Conservation (phyloP, 1,284 basidiomycete species). For the Anthracocystis panici-leucophaei region DNA sequence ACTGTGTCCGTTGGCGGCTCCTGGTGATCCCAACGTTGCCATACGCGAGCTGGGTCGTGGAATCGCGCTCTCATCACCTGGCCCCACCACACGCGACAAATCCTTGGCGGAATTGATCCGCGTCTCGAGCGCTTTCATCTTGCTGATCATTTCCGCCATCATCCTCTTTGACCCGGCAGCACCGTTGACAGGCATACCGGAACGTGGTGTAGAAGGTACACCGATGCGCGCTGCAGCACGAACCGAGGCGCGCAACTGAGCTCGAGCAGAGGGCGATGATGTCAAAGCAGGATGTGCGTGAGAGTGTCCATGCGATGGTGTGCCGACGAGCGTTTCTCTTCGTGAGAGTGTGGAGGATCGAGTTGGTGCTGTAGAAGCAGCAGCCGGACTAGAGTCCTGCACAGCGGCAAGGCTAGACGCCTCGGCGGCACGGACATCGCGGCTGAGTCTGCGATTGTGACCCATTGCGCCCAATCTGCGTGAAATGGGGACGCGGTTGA, state of each 20-base stretch:
- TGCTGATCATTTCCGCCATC: conserved; percentile 59
- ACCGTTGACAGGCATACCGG: conserved; percentile 3
- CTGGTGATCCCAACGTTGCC: conserved; percentile 37
- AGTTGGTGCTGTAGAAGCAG: conserved; percentile 10
- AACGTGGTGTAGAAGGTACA: conserved; percentile 24
- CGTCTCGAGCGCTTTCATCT: conserved; percentile 64
- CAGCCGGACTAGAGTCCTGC: conserved; percentile 42
- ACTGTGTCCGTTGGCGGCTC: conserved; percentile 11
- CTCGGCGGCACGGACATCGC: conserved; percentile 43
- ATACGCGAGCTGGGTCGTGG: conserved; percentile 64
- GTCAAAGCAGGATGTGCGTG: conserved; percentile 14
- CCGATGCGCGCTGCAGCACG: conserved; percentile 28
- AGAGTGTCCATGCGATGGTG: conserved; percentile 18
- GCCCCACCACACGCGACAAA: conserved; percentile 30
- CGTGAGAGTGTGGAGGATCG: conserved; percentile 24
- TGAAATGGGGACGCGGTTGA: conserved; percentile 37
- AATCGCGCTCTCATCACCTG: conserved; percentile 56
- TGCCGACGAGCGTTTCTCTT: conserved; percentile 24
- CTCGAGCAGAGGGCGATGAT: conserved; percentile 41
- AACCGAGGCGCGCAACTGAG: conserved; percentile 35
- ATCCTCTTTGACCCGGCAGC: conserved; percentile 40
- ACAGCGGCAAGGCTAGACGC: conserved; percentile 30
- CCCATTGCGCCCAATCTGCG: conserved; percentile 38
- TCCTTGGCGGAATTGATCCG: conserved; percentile 59
- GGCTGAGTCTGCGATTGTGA: conserved; percentile 43